Conservation (phyloP, 2,329 filamentous ascomycete genomes). For the Polytolypa hystricis region DNA sequence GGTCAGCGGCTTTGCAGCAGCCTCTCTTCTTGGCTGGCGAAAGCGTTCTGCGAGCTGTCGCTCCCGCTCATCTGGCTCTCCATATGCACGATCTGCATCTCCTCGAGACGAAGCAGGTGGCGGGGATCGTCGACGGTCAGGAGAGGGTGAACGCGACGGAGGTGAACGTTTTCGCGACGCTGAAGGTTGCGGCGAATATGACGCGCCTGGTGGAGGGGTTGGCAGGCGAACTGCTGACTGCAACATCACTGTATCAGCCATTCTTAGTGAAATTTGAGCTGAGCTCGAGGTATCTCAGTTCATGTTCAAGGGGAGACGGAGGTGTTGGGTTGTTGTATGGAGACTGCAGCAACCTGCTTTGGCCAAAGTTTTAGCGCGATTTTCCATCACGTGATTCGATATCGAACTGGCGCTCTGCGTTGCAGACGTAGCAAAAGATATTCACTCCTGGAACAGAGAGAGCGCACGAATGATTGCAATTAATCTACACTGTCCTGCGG, state of each 20-base stretch:
- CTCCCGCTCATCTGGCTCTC: slow-evolving; percentile 41
- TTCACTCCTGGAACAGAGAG: too few species aligned
- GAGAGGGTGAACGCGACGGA: slow-evolving; percentile 43
- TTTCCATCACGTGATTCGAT: too few species aligned
- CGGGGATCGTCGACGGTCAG: slow-evolving; percentile 39
- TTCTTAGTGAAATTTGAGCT: too few species aligned
- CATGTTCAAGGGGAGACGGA: too few species aligned
- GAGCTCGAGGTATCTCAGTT: too few species aligned
- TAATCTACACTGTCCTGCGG: too few species aligned
- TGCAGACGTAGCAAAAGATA: too few species aligned
- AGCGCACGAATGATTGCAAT: too few species aligned
- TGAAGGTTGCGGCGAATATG: slow-evolving; percentile 38
- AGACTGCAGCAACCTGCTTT: too few species aligned
- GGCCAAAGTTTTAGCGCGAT: too few species aligned
- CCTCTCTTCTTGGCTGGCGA: slow-evolving; percentile 38
- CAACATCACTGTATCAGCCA: slow-evolving; percentile 37
- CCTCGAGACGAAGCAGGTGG: slow-evolving; percentile 26
- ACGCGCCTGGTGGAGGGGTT: slow-evolving; percentile 41
- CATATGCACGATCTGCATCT: slow-evolving; percentile 34
- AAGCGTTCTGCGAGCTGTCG: slow-evolving; percentile 43
- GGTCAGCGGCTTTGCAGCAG: slow-evolving; percentile 42
- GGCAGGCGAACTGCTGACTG: slow-evolving; percentile 50
- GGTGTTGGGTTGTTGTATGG: too few species aligned
- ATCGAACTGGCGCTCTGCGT: too few species aligned
- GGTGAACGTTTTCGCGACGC: slow-evolving; percentile 48